These are phyloP conservation scores for Cadophora sp. DNA, from an alignment of 2,329 filamentous ascomycete genomes.

Conservation along the genomic window DNA sequence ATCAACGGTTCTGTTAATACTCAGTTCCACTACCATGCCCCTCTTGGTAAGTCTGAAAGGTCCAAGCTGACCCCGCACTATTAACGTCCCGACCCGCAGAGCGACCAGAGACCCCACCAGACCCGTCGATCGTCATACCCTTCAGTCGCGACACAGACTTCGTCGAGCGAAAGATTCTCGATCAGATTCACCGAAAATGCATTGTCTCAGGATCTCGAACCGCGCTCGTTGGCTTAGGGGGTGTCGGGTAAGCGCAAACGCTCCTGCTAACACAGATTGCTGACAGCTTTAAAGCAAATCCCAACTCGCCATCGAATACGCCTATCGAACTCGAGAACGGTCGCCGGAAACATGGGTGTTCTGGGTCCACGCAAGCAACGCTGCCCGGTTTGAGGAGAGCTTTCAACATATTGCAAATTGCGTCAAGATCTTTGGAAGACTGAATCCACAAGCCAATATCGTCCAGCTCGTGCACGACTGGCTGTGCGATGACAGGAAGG, in stretches of 20 bases:
- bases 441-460: constrained; percentile 44
- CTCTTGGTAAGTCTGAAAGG: constrained; percentile 34
- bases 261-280: constrained; percentile 17
- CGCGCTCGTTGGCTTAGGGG: constrained; percentile 17
- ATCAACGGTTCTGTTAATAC: constrained; percentile 34
- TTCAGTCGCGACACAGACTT: no score
- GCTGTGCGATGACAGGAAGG: constrained; percentile 36
- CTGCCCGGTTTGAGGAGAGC: constrained; percentile 45
- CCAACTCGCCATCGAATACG: constrained; percentile 49
- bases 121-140: no score
- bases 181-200: constrained; percentile 41
- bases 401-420: constrained; percentile 45
- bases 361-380: constrained; percentile 48
- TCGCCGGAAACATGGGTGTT: constrained; percentile 45
- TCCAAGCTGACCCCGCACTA: constrained; percentile 34
- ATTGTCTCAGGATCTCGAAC: constrained; percentile 32
- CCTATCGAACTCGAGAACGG: constrained; percentile 39
- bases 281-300: constrained; percentile 43
- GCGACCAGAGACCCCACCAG: no score
- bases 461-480: constrained; percentile 44
- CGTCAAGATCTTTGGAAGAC: constrained; percentile 42
- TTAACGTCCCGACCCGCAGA: no score
- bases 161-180: constrained; percentile 33
- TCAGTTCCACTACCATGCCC: constrained; percentile 32
- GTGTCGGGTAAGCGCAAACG: background rate